These are phyloP conservation scores for Candida neerlandica DNA, from an alignment of 1,139 yeast genomes.

Conservation along the genomic window DNA sequence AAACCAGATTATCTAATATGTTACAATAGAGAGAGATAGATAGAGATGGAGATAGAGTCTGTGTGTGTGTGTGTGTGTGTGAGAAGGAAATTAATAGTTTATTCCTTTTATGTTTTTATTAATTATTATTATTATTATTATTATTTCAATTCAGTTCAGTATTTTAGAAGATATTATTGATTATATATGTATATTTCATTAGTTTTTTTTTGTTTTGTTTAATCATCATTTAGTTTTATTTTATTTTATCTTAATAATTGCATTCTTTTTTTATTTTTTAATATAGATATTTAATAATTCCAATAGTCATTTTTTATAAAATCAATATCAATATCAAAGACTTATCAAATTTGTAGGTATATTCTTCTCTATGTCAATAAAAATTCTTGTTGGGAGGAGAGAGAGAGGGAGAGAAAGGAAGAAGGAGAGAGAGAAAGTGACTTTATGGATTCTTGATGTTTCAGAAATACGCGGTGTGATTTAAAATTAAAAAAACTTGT, in stretches of 20 bases:
- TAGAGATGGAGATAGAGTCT: too few relatives aligned
- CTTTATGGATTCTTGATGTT: background rate
- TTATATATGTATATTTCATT: conserved; percentile 1
- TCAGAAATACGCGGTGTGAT: too few relatives aligned
- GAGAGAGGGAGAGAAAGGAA: background rate
- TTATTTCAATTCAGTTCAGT: conserved; percentile 1
- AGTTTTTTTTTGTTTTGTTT: background rate
- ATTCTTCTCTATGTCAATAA: too few relatives aligned
- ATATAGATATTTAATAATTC: conserved; percentile 1
- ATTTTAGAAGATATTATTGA: too few relatives aligned
- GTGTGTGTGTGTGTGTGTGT: conserved; percentile 4
- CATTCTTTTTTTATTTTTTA: conserved; percentile 2
- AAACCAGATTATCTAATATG: conserved; percentile 7
- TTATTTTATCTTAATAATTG: background rate
- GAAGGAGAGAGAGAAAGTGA: background rate
- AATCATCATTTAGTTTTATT: background rate
- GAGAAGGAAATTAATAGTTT: background rate
- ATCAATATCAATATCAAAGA: background rate
- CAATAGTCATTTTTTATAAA: background rate
- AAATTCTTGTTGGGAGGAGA: background rate
- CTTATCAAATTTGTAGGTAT: too few relatives aligned
- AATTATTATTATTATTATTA: background rate
- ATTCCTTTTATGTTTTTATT: background rate
- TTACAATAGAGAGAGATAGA: background rate
- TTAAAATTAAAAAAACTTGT: too few relatives aligned